These are phyloP conservation scores for Sporothrix luriei DNA, from an alignment of 2,329 filamentous ascomycete genomes.

Conservation along the genomic window DNA sequence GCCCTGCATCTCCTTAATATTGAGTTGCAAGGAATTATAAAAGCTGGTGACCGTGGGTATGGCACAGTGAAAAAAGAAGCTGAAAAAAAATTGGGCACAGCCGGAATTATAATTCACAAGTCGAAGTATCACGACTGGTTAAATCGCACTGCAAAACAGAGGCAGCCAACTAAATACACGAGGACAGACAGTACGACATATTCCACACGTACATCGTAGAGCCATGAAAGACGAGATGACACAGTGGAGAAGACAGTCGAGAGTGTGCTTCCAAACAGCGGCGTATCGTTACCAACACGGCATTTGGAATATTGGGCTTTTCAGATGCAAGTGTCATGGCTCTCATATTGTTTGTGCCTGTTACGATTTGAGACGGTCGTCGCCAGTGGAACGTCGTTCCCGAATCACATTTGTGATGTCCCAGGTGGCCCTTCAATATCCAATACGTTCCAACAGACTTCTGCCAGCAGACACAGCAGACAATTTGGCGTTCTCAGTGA, in stretches of 20 bases:
- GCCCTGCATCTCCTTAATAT: no score
- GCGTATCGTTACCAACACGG: slow-evolving; percentile 7
- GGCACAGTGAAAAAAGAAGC: no score
- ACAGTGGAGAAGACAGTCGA: neutral
- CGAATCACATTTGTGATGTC: neutral
- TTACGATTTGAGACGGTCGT: neutral
- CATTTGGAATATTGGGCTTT: neutral
- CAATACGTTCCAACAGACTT: neutral
- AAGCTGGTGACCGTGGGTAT: neutral
- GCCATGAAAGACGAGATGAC: neutral
- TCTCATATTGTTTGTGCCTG: neutral
- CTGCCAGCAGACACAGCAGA: neutral
- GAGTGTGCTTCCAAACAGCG: no score
- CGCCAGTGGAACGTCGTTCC: no score
- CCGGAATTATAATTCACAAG: no score
- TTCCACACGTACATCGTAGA: no score
- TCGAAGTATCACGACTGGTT: no score
- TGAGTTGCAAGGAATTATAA: no score
- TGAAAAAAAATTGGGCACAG: no score
- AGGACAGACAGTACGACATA: no score
- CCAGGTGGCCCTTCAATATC: neutral
- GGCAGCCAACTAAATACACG: neutral
- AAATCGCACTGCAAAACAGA: neutral
- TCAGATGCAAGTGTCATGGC: no score
- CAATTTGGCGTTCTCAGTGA: neutral